phyloP scores from a whole-genome alignment of 345 rosid genomes.

The Populus davidiana region DNA sequence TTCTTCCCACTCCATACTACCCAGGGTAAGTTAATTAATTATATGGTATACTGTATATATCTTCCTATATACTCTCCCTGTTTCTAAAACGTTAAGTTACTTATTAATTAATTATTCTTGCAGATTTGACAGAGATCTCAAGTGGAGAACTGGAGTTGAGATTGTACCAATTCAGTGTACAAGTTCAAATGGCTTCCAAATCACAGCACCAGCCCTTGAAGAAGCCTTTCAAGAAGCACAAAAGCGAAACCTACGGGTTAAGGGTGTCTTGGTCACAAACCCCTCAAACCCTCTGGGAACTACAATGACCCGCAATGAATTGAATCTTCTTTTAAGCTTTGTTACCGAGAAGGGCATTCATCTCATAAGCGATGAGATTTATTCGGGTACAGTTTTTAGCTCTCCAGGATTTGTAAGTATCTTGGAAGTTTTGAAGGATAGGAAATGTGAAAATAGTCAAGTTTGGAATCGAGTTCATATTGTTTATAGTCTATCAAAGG shows the following conservation, averaged over 20 bases:
- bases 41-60: background rate
- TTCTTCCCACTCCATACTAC: constrained; percentile 35
- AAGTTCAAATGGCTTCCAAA: constrained; percentile 24
- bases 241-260: constrained; percentile 11
- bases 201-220: constrained; percentile 18
- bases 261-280: constrained; percentile 28
- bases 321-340: constrained; percentile 20
- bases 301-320: constrained; percentile 17
- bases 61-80: background rate
- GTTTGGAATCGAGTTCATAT: constrained; percentile 19
- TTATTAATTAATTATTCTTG: no score
- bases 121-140: constrained; percentile 38
- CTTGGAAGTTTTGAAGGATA: constrained; percentile 15
- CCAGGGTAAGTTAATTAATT: constrained; percentile 24
- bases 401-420: constrained; percentile 23
- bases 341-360: constrained; percentile 17
- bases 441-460: background rate
- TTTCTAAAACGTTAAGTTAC: no score
- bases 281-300: constrained; percentile 37
- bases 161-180: constrained; percentile 32
- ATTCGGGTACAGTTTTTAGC: constrained; percentile 27
- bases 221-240: constrained; percentile 20
- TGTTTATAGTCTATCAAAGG: constrained; percentile 31
- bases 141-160: constrained; percentile 35
- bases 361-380: constrained; percentile 30